A percentile compares a stretch with the other conserved stretches of the same genome.
Evolutionary conservation across 1,284 basidiomycete species (phyloP).

Genomic region (Afroboletus lepidellus): DNA sequence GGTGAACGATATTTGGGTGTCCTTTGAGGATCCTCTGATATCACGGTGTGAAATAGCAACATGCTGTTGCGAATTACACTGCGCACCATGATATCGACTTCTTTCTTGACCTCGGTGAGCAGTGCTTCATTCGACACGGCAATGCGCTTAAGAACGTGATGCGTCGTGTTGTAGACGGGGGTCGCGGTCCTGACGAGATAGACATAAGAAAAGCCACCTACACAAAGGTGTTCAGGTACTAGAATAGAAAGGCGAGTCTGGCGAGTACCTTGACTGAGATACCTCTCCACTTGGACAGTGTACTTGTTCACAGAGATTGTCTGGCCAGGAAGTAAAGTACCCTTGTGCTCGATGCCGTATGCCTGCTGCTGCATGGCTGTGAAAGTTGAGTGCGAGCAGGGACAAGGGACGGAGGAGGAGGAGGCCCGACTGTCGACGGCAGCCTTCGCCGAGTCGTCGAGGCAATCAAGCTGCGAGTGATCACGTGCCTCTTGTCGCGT

Average conservation of each 20-base stretch:
- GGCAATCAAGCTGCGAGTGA: not conserved
- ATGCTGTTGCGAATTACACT: conserved; percentile 16
- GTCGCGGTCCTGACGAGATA: conserved; percentile 89
- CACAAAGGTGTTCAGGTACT: conserved; percentile 9
- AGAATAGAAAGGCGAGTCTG: conserved; percentile 2
- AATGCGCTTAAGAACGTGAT: conserved; percentile 96
- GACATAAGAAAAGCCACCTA: conserved; percentile 98
- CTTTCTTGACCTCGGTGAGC: conserved; percentile 93
- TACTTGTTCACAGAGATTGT: conserved; percentile 89
- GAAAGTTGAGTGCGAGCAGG: conserved; percentile 3
- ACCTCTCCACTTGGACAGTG: conserved; percentile 80
- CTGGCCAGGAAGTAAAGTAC: conserved; percentile 77
- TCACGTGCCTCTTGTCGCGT: conserved; percentile 20
- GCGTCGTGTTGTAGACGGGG: conserved; percentile 87
- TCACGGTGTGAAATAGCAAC: conserved; percentile 23
- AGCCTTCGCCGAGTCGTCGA: not conserved
- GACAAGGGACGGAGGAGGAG: conserved; percentile 4
- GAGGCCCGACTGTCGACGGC: conserved; percentile 1
- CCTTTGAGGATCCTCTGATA: conserved; percentile 79
- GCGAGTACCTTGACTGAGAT: conserved; percentile 84
- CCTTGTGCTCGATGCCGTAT: conserved; percentile 45
- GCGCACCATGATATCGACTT: conserved; percentile 97
- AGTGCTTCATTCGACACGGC: conserved; percentile 89
- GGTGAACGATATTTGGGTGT: conserved; percentile 90
- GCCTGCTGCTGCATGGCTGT: conserved; percentile 35